Evolutionary conservation across 1,139 yeast genomes (phyloP).

Genomic region (Geotrichum reessii): DNA sequence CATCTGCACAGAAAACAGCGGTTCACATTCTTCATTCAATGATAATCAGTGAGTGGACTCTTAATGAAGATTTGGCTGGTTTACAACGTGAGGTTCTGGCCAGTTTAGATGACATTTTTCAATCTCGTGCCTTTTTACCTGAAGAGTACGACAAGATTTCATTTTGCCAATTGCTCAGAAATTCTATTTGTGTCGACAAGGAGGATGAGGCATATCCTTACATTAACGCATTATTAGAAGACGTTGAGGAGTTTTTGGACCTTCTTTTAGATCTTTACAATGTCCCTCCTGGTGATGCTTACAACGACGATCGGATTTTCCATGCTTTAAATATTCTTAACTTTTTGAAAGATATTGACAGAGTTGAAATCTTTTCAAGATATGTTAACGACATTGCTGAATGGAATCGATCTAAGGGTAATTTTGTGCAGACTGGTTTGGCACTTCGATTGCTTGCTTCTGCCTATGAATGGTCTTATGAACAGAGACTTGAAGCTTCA

Average conservation of each 20-base stretch:
- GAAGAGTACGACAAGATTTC: slow-evolving; percentile 48
- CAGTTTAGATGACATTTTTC: slow-evolving; percentile 61
- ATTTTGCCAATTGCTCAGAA: slow-evolving; percentile 49
- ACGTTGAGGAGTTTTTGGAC: slow-evolving; percentile 56
- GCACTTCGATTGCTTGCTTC: slow-evolving; percentile 71
- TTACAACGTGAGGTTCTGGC: slow-evolving; percentile 50
- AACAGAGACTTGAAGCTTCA: slow-evolving; percentile 50
- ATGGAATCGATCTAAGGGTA: slow-evolving; percentile 53
- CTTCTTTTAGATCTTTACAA: slow-evolving; percentile 62
- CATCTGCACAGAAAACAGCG: slow-evolving; percentile 57
- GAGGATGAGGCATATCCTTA: slow-evolving; percentile 61
- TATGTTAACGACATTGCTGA: slow-evolving; percentile 72
- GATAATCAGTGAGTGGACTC: slow-evolving; percentile 59
- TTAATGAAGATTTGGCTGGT: slow-evolving; percentile 54
- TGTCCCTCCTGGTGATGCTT: slow-evolving; percentile 77
- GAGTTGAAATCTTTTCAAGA: slow-evolving; percentile 76
- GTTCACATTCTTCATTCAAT: slow-evolving; percentile 67
- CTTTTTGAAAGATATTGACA: slow-evolving; percentile 68
- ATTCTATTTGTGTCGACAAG: slow-evolving; percentile 50
- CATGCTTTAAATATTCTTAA: slow-evolving; percentile 71
- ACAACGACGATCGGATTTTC: slow-evolving; percentile 80
- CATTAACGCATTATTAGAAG: slow-evolving; percentile 50
- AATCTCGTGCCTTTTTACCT: slow-evolving; percentile 49
- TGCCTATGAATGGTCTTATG: slow-evolving; percentile 71
- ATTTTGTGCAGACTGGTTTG: slow-evolving; percentile 77